Base-by-base conservation (phyloP, 768 basidiomycete genomes). In the Mycena sanguinolenta region DNA sequence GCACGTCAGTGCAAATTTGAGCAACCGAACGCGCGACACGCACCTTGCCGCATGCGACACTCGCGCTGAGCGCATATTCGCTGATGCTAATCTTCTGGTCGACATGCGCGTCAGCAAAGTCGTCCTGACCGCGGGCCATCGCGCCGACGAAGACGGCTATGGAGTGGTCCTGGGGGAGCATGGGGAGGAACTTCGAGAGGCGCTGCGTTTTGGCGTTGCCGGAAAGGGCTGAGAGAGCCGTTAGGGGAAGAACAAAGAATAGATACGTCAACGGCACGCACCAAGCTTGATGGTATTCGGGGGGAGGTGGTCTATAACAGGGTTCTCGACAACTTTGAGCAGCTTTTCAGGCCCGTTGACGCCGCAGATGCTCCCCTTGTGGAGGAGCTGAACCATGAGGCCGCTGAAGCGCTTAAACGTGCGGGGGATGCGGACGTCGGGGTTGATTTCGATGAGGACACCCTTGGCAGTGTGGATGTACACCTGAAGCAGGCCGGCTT, bases 341-440 rank as follows among this genome's bases (percentile, higher is more conserved):
- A 99, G 84, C 80, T 98, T 99, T 82, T 99, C 98, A 5, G 96
- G 93, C 0, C 97, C 97, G 76, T 98, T 98, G 46, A 98, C 96
- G 42, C 96, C 96, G 58, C 98, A 88, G 75, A 99, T 99, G 63
- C 92, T 95, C 23, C 98, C 88, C 75, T 95, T 97, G 82, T 99
- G 97, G 13, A 99, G 88, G 10, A 99, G 88, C 92, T 99, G 98
- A 16, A 99, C 97, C 98, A 99, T 99, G 73, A 99, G 85, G 25
- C 98, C 98, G 67, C 95, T 96, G 82, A 99, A 99, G 13, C 98
- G 91, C 83, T 99, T 99, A 83, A 99, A 99, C 16, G 98, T 99
- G 72, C 98, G 88, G 14, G 98, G 98, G 76, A 99, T 99, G 65
- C 98, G 90, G 14, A 99, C 96, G 82, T 95, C 93, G 3, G 98